Evolutionary conservation across 257 asterid genomes (phyloP).

Genomic region (Fraxinus cuspidata): DNA sequence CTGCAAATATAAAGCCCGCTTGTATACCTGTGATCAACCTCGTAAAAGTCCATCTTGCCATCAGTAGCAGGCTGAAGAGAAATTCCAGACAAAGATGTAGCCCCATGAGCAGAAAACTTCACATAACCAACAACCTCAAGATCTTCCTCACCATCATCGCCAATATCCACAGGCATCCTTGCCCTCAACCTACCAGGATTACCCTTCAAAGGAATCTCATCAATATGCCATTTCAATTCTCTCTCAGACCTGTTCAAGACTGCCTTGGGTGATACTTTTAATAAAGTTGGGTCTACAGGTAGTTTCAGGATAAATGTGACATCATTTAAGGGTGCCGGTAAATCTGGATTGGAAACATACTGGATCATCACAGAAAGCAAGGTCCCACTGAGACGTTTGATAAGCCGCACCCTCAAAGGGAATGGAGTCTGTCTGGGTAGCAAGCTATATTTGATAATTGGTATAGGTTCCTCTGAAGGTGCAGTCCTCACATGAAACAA

Average conservation of each 20-base stretch:
- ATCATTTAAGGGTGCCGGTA: conserved; percentile 67
- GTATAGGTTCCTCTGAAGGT: conserved; percentile 69
- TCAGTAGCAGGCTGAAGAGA: conserved; percentile 82
- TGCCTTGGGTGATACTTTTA: conserved; percentile 90
- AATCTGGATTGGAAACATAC: conserved; percentile 72
- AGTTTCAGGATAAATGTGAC: conserved; percentile 77
- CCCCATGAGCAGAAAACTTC: conserved; percentile 69
- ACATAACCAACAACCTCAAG: conserved; percentile 74
- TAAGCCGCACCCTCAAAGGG: conserved; percentile 86
- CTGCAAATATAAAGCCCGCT: conserved; percentile 78
- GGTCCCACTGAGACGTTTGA: conserved; percentile 85
- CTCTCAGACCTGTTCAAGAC: conserved; percentile 84
- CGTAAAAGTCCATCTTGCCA: conserved; percentile 81
- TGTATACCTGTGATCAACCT: conserved; percentile 80
- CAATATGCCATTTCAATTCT: conserved; percentile 89
- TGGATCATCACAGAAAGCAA: conserved; percentile 92
- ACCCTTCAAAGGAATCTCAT: conserved; percentile 78
- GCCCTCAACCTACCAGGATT: conserved; percentile 84
- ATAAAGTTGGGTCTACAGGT: conserved; percentile 83
- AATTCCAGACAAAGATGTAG: conserved; percentile 76
- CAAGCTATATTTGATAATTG: conserved; percentile 75
- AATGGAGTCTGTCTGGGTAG: conserved; percentile 75
- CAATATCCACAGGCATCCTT: conserved; percentile 82
- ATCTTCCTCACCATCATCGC: conserved; percentile 77
- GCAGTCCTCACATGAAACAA: conserved; percentile 83